phyloP scores from a whole-genome alignment of 306 rosid genomes.

The Castanospermum australe region DNA sequence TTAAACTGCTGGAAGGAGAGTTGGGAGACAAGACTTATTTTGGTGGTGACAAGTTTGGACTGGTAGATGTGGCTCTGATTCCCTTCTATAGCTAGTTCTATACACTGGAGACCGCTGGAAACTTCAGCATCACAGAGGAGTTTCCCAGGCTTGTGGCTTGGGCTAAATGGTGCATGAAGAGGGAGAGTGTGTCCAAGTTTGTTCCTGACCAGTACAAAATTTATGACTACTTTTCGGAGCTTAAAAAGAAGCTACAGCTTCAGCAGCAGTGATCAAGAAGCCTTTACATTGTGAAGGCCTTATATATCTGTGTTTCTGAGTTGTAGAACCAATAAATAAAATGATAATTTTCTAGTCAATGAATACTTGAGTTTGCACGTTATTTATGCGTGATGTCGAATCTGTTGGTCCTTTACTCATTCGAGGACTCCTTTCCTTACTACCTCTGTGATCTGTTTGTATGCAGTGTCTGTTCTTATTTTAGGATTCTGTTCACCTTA shows the following conservation, averaged over 20 bases:
- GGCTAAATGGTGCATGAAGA: slow-evolving; percentile 44
- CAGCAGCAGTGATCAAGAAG: not conserved
- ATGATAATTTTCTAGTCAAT: too few relatives aligned
- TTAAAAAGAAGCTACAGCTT: not conserved
- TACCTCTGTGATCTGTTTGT: too few relatives aligned
- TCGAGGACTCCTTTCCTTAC: too few relatives aligned
- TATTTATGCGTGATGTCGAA: too few relatives aligned
- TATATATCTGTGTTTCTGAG: too few relatives aligned
- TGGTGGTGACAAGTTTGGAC: slow-evolving; percentile 40
- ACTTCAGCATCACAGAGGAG: slow-evolving; percentile 28
- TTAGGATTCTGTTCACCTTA: too few relatives aligned
- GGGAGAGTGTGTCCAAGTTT: slow-evolving; percentile 34
- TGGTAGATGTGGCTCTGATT: slow-evolving; percentile 34
- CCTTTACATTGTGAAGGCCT: not conserved
- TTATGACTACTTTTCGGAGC: not conserved
- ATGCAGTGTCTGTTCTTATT: too few relatives aligned
- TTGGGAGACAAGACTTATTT: slow-evolving; percentile 35
- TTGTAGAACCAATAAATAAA: too few relatives aligned
- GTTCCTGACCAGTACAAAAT: slow-evolving; percentile 20
- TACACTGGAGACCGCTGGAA: slow-evolving; percentile 21
- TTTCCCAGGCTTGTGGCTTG: slow-evolving; percentile 37
- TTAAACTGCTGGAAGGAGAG: slow-evolving; percentile 31
- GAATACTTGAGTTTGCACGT: too few relatives aligned
- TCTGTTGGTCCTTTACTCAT: too few relatives aligned
- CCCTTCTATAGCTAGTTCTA: slow-evolving; percentile 43